Conservation (phyloP, 371 early-diverging fungal genomes). For the Smittium culicis region DNA sequence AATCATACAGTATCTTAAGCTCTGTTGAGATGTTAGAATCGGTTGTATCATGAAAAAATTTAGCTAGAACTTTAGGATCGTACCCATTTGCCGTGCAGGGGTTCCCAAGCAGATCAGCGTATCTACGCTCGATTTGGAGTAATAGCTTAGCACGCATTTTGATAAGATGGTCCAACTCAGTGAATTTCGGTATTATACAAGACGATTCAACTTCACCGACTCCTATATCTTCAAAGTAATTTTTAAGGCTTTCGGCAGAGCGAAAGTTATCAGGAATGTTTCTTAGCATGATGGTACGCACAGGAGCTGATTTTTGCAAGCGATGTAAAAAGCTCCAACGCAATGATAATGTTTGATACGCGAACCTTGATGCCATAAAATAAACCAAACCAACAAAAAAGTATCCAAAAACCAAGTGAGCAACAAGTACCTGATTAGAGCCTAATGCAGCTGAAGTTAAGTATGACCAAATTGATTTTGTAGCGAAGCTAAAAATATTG, state of each 20-base stretch:
- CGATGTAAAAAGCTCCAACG: conserved; percentile 31
- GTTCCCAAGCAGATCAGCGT: conserved; percentile 28
- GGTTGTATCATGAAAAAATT: conserved; percentile 15
- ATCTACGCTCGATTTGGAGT: conserved; percentile 22
- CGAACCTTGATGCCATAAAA: conserved; percentile 25
- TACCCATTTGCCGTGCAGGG: conserved; percentile 31
- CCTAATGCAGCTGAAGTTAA: conserved; percentile 21
- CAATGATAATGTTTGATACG: conserved; percentile 28
- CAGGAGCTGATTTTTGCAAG: conserved; percentile 26
- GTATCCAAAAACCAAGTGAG: conserved; percentile 31
- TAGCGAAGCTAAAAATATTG: no score
- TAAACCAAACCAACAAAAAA: conserved; percentile 30
- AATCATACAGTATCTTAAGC: conserved; percentile 15
- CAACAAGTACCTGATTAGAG: conserved; percentile 23
- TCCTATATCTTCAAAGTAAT: conserved; percentile 23
- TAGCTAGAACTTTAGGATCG: conserved; percentile 17
- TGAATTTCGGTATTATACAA: conserved; percentile 8
- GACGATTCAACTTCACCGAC: conserved; percentile 22
- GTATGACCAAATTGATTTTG: conserved; percentile 5
- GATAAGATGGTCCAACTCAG: conserved; percentile 11
- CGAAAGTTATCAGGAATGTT: conserved; percentile 26
- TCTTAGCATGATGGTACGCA: conserved; percentile 30
- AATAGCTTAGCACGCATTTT: conserved; percentile 16
- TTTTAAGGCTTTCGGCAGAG: conserved; percentile 17
- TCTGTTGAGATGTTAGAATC: conserved; percentile 16